Conservation (phyloP, 306 rosid genomes). For the Medicago truncatula region MtrunA17r5.0-ANR NC_053042.1:39326501-39327000, state of each 20-base stretch:
- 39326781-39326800: slow-evolving; percentile 24
- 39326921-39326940: neutral
- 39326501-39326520: slow-evolving; percentile 89
- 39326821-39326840: neutral
- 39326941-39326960: slow-evolving; percentile 7
- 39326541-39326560: slow-evolving; percentile 97
- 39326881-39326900: neutral
- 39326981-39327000: slow-evolving; percentile 3
- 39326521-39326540: slow-evolving; percentile 90
- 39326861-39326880: slow-evolving; percentile 4
- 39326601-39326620: slow-evolving; percentile 28
- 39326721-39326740: slow-evolving; percentile 16
- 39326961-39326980: slow-evolving; percentile 13
- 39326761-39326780: slow-evolving; percentile 12
- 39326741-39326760: slow-evolving; percentile 2
- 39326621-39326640: slow-evolving; percentile 4
- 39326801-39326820: slow-evolving; percentile 4
- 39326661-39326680: neutral
- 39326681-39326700: slow-evolving; percentile 18
- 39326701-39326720: slow-evolving; percentile 5
- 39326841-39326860: slow-evolving; percentile 18
- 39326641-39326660: neutral
- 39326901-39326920: slow-evolving; percentile 20
- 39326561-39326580: slow-evolving; percentile 45
- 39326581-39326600: slow-evolving; percentile 7